Evolutionary conservation across 1,139 yeast genomes (phyloP), one percentile per base, ranked within the genome.

Genomic region (Saccharomyces pastorianus): DNA sequence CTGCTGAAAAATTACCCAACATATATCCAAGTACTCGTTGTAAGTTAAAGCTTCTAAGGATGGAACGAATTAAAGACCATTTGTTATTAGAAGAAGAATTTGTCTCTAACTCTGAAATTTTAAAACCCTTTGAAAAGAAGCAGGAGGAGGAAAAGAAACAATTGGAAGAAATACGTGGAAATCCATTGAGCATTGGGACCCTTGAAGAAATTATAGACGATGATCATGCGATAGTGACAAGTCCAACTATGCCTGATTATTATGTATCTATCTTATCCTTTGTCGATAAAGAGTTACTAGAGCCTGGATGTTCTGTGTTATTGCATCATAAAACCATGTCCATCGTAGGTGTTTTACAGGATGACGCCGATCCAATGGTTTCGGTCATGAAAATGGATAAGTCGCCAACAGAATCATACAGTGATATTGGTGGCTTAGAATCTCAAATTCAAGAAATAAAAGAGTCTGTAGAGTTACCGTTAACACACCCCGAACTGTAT

Each of bases 321-420:
- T 76, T 93, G 68, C 99, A 95, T 71, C 97, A 95, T 74, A 93
- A 95, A 74, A 85, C 96, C 0, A 96, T 91, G 58, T 84, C 96
- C 3, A 83, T 93, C 59, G 96, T 93, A 14, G 99, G 99, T 61
- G 97, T 93, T 28, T 75, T 90, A 63, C 96, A 88, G 70, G 99
- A 95, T 70, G 99, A 95, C 64, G 88, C 97, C 1, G 99, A 93
- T 71, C 98, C 99, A 50, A 88, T 95, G 90, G 96, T 93, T 11
- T 87, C 91, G 46, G 98, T 91, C 14, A 91, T 95, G 98, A 93
- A 91, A 73, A 82, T 93, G 65, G 98, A 95, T 69, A 93, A 93
- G 71, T 91, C 97, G 2, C 99, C 99, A 47, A 88, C 96, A 1
- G 99, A 91, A 72, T 84, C 96, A 7, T 95, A 93, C 71, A 93